phyloP scores from a whole-genome alignment of 2,329 filamentous ascomycete species.

The Cryphonectria naterciae region DNA sequence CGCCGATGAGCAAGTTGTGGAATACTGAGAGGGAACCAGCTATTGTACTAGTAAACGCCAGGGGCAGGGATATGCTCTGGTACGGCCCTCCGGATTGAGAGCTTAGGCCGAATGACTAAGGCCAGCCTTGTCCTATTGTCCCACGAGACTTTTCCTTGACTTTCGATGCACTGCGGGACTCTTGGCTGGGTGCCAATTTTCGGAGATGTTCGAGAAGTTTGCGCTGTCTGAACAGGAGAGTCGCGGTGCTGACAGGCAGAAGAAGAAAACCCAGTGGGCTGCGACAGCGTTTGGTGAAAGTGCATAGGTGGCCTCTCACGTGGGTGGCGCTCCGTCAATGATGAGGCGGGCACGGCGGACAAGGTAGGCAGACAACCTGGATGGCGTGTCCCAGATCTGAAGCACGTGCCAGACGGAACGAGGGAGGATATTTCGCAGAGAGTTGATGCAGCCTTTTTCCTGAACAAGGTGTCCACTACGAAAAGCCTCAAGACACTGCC shows the following conservation, averaged over 20 bases:
- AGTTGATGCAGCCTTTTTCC: not conserved
- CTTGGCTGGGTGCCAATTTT: not conserved
- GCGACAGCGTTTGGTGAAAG: not conserved
- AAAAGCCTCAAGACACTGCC: not conserved
- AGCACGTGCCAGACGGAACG: slow-evolving; percentile 16
- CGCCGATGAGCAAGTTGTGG: not conserved
- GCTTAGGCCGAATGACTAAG: not conserved
- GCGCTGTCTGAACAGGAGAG: not conserved
- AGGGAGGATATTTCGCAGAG: slow-evolving; percentile 2
- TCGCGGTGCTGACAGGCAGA: too few species aligned
- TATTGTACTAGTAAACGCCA: not conserved
- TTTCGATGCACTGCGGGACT: not conserved
- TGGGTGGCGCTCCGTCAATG: not conserved
- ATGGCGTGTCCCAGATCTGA: slow-evolving; percentile 11
- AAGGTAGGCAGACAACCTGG: not conserved
- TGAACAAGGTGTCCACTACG: not conserved
- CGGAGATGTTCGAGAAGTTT: not conserved
- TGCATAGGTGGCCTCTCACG: not conserved
- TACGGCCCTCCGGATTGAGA: not conserved
- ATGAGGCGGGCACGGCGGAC: not conserved
- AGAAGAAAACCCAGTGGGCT: not conserved
- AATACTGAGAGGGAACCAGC: not conserved
- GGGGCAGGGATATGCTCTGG: slow-evolving; percentile 3
- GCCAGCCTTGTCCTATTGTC: slow-evolving; percentile 1
- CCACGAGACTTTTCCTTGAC: not conserved